Conservation (phyloP, 164 flowering plant species). For the Nymphaea thermarum region DNA sequence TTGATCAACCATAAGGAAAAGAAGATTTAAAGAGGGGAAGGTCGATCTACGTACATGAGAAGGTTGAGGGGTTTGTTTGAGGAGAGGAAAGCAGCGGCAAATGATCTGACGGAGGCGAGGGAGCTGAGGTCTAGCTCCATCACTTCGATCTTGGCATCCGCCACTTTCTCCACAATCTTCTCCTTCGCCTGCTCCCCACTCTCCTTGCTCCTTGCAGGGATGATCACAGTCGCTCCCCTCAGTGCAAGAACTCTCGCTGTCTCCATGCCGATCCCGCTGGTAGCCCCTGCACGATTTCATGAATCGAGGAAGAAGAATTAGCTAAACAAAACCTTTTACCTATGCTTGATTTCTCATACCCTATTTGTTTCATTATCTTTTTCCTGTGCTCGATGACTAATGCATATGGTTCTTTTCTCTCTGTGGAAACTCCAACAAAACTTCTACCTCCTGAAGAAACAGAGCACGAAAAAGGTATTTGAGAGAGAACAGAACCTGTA, state of each 20-base stretch:
- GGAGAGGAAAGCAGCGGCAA: neutral
- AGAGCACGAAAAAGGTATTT: too few relatives aligned
- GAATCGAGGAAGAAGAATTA: too few relatives aligned
- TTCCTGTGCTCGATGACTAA: neutral
- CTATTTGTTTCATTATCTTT: neutral
- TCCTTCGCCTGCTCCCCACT: neutral
- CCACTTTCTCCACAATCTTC: neutral
- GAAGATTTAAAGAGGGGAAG: neutral
- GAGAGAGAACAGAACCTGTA: slow-evolving; percentile 10
- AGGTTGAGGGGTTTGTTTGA: neutral
- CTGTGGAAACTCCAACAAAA: neutral
- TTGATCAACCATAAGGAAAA: neutral
- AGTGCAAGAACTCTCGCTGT: neutral
- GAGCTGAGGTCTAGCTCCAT: slow-evolving; percentile 1
- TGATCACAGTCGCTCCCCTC: neutral
- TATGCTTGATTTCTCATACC: too few relatives aligned
- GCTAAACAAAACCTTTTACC: too few relatives aligned
- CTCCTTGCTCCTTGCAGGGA: neutral
- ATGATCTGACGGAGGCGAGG: neutral
- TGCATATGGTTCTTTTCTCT: neutral
- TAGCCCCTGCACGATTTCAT: neutral
- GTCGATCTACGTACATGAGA: slow-evolving; percentile 3
- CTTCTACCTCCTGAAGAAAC: too few relatives aligned
- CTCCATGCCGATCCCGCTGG: neutral
- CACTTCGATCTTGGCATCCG: neutral